Percentiles rank a stretch among this genome's conserved stretches.
Conservation (phyloP, 345 rosid genomes). For the Reutealis trisperma region DNA sequence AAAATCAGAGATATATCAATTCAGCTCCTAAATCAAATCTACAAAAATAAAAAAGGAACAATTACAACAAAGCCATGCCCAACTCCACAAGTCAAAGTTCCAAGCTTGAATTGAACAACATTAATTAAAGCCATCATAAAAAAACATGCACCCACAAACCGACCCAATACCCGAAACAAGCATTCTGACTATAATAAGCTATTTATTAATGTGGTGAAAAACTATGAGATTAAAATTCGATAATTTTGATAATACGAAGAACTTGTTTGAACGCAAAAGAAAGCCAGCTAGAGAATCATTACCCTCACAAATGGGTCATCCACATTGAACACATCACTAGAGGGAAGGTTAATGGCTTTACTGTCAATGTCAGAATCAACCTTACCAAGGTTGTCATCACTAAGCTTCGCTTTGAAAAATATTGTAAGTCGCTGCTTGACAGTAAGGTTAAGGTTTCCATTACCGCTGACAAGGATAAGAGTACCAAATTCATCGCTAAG, state of each 20-base stretch:
- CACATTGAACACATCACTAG: too few relatives aligned
- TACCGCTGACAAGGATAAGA: too few relatives aligned
- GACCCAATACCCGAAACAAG: conserved; percentile 75
- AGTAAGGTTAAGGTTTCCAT: too few relatives aligned
- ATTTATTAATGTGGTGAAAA: conserved; percentile 77
- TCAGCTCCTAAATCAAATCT: not conserved
- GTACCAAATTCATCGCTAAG: too few relatives aligned
- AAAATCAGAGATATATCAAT: not conserved
- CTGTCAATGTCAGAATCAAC: too few relatives aligned
- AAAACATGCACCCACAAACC: conserved; percentile 56
- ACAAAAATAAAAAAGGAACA: conserved; percentile 58
- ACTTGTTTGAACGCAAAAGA: too few relatives aligned
- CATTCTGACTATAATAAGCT: too few relatives aligned
- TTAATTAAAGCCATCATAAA: conserved; percentile 78
- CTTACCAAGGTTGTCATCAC: too few relatives aligned
- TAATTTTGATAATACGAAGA: conserved; percentile 64
- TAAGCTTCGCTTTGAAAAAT: too few relatives aligned
- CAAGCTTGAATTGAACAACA: conserved; percentile 80
- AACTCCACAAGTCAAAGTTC: conserved; percentile 66
- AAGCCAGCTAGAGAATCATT: too few relatives aligned
- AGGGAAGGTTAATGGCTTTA: conserved; percentile 11
- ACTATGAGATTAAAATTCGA: conserved; percentile 61
- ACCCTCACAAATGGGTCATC: too few relatives aligned
- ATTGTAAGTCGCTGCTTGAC: too few relatives aligned
- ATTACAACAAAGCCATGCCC: conserved; percentile 62